A percentile compares a stretch with the other conserved stretches of the same genome.
Conservation (phyloP, 495 filamentous ascomycete species). For the Bathelium albidoporum region DNA sequence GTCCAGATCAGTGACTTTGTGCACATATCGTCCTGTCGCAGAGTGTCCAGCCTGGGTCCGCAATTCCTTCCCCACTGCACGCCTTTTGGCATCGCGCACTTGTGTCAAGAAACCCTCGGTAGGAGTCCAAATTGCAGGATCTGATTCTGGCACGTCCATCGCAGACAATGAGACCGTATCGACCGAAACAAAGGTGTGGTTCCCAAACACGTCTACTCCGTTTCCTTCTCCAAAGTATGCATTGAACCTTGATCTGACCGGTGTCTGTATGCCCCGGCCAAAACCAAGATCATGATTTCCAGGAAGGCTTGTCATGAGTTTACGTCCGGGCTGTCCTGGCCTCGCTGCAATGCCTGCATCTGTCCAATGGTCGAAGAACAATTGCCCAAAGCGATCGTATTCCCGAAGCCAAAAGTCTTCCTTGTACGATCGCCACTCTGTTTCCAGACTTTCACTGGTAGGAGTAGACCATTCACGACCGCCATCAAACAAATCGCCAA, state of each 20-base stretch:
- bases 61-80: conserved; percentile 46
- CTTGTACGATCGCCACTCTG: conserved; percentile 34
- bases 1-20: conserved; percentile 21
- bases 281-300: conserved; percentile 98
- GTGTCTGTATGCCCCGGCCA: conserved; percentile 65
- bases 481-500: conserved; percentile 94
- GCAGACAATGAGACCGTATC: conserved; percentile 83
- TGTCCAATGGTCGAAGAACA: conserved; percentile 19
- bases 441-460: conserved; percentile 53
- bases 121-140: conserved; percentile 55
- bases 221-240: conserved; percentile 85
- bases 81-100: conserved; percentile 39
- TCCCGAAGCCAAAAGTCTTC: conserved; percentile 19
- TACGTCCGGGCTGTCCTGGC: conserved; percentile 40
- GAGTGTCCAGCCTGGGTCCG: conserved; percentile 36
- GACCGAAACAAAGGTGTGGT: conserved; percentile 89
- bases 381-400: conserved; percentile 16
- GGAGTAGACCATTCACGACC: conserved; percentile 85
- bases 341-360: conserved; percentile 8
- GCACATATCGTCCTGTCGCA: conserved; percentile 17
- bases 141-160: conserved; percentile 39
- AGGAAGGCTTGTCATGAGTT: conserved; percentile 66
- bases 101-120: conserved; percentile 64
- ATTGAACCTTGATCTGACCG: conserved; percentile 72
- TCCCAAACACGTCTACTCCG: conserved; percentile 77